phyloP scores from a whole-genome alignment of 805 yeast species.

The Cyberlindnera maritima region DNA sequence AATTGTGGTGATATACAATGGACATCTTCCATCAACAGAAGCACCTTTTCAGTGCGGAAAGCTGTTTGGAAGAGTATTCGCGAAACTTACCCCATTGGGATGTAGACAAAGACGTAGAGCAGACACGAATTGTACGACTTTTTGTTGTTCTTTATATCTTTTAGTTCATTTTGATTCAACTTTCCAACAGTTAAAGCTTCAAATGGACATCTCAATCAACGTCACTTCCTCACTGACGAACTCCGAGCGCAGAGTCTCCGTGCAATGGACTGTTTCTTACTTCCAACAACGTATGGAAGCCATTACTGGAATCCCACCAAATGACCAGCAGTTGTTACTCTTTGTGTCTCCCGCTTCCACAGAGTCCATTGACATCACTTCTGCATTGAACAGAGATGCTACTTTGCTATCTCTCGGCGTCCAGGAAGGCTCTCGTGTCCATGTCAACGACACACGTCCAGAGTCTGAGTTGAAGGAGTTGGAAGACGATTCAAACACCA shows the following conservation, averaged over 20 bases:
- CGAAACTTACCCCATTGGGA: too few species aligned
- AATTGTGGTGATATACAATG: too few species aligned
- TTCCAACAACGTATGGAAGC: constrained; percentile 57
- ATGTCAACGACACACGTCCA: constrained; percentile 55
- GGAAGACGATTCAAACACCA: constrained; percentile 32
- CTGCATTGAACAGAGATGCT: neutral
- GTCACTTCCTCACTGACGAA: constrained; percentile 65
- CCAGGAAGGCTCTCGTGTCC: constrained; percentile 26
- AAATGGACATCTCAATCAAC: constrained; percentile 47
- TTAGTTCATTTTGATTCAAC: too few species aligned
- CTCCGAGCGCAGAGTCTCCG: constrained; percentile 65
- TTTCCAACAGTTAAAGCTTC: too few species aligned
- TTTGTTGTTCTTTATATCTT: too few species aligned
- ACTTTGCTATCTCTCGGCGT: neutral
- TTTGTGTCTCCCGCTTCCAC: constrained; percentile 35
- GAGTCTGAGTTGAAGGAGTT: constrained; percentile 47
- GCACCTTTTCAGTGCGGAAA: too few species aligned
- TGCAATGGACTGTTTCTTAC: constrained; percentile 55
- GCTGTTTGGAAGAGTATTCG: neutral
- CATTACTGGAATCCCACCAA: constrained; percentile 72
- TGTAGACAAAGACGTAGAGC: too few species aligned
- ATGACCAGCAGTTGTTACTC: constrained; percentile 47
- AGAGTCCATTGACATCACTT: constrained; percentile 28
- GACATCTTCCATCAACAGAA: too few species aligned
- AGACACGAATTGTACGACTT: too few species aligned